Percentiles rank a stretch among this genome's conserved stretches.
Conservation (phyloP, 495 filamentous ascomycete genomes). For the Acidomyces sp. region DNA sequence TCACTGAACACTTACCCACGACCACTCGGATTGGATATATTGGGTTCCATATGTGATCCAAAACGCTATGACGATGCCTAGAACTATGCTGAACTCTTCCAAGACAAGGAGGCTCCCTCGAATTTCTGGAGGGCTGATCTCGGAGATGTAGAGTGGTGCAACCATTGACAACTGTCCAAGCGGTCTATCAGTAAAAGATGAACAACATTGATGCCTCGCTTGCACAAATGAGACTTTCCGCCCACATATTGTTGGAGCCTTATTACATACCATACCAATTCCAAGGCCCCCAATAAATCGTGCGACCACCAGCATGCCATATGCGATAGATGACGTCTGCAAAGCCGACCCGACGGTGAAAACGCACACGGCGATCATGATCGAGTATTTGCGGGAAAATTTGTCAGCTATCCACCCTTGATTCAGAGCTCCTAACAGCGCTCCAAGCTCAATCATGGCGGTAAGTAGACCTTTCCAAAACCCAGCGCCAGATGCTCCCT, state of each 20-base stretch:
- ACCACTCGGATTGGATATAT: constrained; percentile 20
- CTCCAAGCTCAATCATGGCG: constrained; percentile 48
- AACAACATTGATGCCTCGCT: no score
- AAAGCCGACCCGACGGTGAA: constrained; percentile 43
- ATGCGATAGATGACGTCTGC: constrained; percentile 42
- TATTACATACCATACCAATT: constrained; percentile 45
- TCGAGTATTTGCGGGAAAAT: constrained; percentile 44
- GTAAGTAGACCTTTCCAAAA: constrained; percentile 50
- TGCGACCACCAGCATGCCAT: constrained; percentile 45
- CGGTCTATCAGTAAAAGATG: no score
- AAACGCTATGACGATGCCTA: constrained; percentile 28
- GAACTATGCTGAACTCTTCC: constrained; percentile 26
- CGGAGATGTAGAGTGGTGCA: constrained; percentile 27
- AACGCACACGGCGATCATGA: constrained; percentile 42
- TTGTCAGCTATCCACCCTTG: constrained; percentile 48
- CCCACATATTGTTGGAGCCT: no score
- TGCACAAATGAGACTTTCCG: constrained; percentile 13
- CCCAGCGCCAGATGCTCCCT: constrained; percentile 32
- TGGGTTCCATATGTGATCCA: constrained; percentile 27
- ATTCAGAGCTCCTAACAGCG: constrained; percentile 39
- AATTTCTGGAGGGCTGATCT: constrained; percentile 27
- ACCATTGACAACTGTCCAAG: constrained; percentile 22
- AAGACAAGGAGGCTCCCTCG: constrained; percentile 27
- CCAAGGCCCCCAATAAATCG: constrained; percentile 49
- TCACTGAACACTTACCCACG: no score